These are phyloP conservation scores for Atkinsonella texensis DNA, from an alignment of 2,329 filamentous ascomycete genomes.

Conservation along the genomic window DNA sequence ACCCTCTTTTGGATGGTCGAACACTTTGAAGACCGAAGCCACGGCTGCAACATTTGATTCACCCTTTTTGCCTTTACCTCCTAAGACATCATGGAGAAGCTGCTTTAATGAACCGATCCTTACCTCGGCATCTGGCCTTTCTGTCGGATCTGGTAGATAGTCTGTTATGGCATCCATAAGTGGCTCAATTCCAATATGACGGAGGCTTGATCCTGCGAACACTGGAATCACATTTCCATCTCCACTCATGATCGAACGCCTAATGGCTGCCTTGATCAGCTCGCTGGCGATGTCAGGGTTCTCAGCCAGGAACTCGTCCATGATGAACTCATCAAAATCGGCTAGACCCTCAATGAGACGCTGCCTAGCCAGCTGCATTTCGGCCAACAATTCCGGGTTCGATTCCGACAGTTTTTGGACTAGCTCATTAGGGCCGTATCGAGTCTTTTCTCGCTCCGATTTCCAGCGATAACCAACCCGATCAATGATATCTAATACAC, in stretches of 20 bases:
- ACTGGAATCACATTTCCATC: conserved; percentile 70
- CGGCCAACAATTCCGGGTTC: conserved; percentile 44
- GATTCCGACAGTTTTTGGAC: conserved; percentile 27
- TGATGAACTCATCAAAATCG: conserved; percentile 76
- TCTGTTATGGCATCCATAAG: conserved; percentile 81
- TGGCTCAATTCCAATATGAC: conserved; percentile 87
- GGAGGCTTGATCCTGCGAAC: conserved; percentile 84
- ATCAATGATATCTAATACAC: conserved; percentile 73
- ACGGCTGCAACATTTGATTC: conserved; percentile 30
- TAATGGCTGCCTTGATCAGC: conserved; percentile 61
- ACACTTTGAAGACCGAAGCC: conserved; percentile 84
- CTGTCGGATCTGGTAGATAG: conserved; percentile 70
- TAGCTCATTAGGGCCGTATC: conserved; percentile 18
- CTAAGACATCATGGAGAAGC: conserved; percentile 25
- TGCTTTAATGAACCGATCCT: conserved; percentile 47
- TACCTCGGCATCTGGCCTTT: conserved; percentile 70
- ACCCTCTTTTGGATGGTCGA: conserved; percentile 74
- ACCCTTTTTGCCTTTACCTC: conserved; percentile 24
- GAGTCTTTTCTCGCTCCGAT: conserved; percentile 27
- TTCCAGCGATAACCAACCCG: conserved; percentile 65
- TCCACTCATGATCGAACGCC: conserved; percentile 55
- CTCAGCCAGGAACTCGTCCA: conserved; percentile 71
- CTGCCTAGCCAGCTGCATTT: conserved; percentile 64
- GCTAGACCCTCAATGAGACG: conserved; percentile 74
- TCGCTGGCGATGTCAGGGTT: conserved; percentile 60